Base-by-base conservation (phyloP, 345 rosid species). In the Salix caprea region DNA sequence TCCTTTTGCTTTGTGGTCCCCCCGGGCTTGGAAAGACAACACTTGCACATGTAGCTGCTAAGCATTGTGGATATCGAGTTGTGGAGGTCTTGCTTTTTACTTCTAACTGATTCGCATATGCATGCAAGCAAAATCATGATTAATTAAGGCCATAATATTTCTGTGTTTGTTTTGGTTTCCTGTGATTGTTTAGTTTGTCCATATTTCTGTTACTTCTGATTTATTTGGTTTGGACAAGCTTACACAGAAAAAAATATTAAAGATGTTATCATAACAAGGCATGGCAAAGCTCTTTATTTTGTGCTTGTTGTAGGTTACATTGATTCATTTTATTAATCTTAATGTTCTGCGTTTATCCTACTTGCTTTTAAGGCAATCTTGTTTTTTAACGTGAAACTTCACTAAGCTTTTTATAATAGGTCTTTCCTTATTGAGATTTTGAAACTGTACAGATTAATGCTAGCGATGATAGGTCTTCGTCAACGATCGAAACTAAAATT, bases 11-110 rank as follows among this genome's bases (percentile, higher is more conserved):
- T 66, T 93, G 99, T 82, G 98, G 99, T 69, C 91, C 99, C 72
- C 99, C 98, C 28, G 99, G 99, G 74, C 99, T 96, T 85, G 99
- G 99, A 73, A 96, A 96, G 91, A 96, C 99, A 75, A 96, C 99
- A 18, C 96, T 96, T 82, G 99, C 98, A 56, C 98, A 93, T 82
- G 89, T 93, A 70, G 96, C 97, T 85, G 98, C 99, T 60, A 89
- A 93, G 85, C 99, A 96, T 83, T 96, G 99, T 83, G 99, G 99
- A 79, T 96, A 93, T 79, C 91, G 88, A 40, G 97, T 89, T 58
- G 94, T 96, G 79, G 99, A 96, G 99, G 99, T 96, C 78, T 75
- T 82, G 71, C 78, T 36, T n/a, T 69, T 54, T 24, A 79, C 78
- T 74, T 76, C 65, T 80, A 84, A 75, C 74, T 78, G 14, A 13